Base-by-base conservation (phyloP, 2,329 filamentous ascomycete genomes). In the Trichoderma arundinaceum region DNA sequence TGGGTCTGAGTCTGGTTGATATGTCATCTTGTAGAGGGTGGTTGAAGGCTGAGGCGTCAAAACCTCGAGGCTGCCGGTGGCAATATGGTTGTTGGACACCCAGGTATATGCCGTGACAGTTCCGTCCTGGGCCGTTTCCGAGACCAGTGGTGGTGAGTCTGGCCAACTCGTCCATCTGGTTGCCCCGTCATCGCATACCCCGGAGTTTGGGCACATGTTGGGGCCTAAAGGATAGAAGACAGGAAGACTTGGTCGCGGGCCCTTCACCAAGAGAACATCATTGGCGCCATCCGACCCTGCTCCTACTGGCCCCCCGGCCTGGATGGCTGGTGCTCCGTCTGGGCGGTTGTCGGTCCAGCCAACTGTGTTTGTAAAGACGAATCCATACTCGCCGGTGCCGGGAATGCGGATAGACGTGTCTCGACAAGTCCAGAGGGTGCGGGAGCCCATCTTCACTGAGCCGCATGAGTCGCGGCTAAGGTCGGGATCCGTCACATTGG, bases 391-490 rank as follows among this genome's bases (percentile, higher is more conserved):
- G 9, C 64, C 59, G 12, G 38, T 60, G 17, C 53, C 66, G 15
- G 65, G 56, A 28, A 54, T 51, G 19, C 48, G 44, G 19, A 65
- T 35, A 32, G 62, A 46, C 1, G 67, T 70, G 57, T 70, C 68
- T 41, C 68, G 68, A 43, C 67, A 69, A 9, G 66, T 69, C 68
- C 68, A 70, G n/a, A 70, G 54, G 6, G 60, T 63, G 22, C 68
- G 67, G 44, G 15, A 35, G 28, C 67, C 67, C 48, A 70, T 66
- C 28, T 65, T 69, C 8, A 57, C 60, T 6, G 68, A 69, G 39
- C 66, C 66, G 49, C 67, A 69, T 2, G 67, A 69, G 43, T 70
- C 68, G n/a, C 68, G 67, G 43, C 63, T 69, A 15, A 69, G 28
- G 12, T 33, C 43, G 33, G 67, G 67, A 33, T 70, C 64, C 4